These are phyloP conservation scores for Bipolaris gigantea DNA, from an alignment of 2,329 filamentous ascomycete genomes.

Conservation along the genomic window DNA sequence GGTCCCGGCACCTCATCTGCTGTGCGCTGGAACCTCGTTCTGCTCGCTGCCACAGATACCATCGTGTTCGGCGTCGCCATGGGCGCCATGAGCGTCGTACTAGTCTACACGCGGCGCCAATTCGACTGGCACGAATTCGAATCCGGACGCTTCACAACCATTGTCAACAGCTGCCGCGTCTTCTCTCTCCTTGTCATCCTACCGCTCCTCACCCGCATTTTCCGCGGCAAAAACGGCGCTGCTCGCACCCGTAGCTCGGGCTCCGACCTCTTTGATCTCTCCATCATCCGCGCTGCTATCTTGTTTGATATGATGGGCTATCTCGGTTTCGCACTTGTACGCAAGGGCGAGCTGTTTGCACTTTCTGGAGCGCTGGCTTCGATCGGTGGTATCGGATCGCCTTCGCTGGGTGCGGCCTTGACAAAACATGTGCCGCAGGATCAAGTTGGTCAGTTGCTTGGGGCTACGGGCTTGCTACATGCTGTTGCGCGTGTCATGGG, in stretches of 20 bases:
- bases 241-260: slow-evolving; percentile 56
- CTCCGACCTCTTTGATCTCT: slow-evolving; percentile 76
- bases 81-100: slow-evolving; percentile 76
- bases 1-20: slow-evolving; percentile 62
- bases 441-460: slow-evolving; percentile 81
- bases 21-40: slow-evolving; percentile 77
- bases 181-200: slow-evolving; percentile 73
- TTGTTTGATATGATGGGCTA: slow-evolving; percentile 76
- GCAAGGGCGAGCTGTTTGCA: slow-evolving; percentile 66
- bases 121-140: slow-evolving; percentile 85
- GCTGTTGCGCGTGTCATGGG: slow-evolving; percentile 76
- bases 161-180: slow-evolving; percentile 77
- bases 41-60: slow-evolving; percentile 79
- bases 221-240: slow-evolving; percentile 60
- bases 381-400: slow-evolving; percentile 80
- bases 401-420: slow-evolving; percentile 78
- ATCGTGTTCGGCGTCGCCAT: slow-evolving; percentile 80
- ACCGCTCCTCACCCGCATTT: slow-evolving; percentile 74
- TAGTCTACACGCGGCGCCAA: slow-evolving; percentile 79
- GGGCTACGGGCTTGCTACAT: slow-evolving; percentile 83
- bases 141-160: slow-evolving; percentile 76
- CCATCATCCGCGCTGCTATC: slow-evolving; percentile 73
- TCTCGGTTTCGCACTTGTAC: slow-evolving; percentile 70
- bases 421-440: slow-evolving; percentile 90
- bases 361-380: slow-evolving; percentile 72